A percentile compares a stretch with the other conserved stretches of the same genome.
phyloP scores from a whole-genome alignment of 2,329 filamentous ascomycete species.

The Fonsecaea monophora region DNA sequence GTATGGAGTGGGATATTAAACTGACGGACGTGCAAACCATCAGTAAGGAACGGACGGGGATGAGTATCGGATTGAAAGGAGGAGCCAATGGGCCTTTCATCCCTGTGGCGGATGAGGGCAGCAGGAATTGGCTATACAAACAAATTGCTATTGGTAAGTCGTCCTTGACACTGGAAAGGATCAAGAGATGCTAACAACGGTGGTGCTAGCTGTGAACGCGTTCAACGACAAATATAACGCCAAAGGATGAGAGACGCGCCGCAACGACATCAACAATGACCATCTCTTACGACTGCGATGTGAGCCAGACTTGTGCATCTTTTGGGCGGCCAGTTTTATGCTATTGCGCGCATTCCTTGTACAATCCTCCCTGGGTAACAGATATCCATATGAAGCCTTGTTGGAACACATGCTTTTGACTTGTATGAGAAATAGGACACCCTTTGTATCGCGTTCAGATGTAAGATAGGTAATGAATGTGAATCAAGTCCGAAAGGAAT shows the following conservation, averaged over 20 bases:
- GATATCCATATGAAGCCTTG: background rate
- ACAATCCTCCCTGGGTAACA: background rate
- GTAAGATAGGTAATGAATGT: slow-evolving; percentile 3
- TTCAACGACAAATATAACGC: slow-evolving; percentile 72
- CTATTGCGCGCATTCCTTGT: background rate
- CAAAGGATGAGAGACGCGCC: slow-evolving; percentile 52
- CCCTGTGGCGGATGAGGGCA: slow-evolving; percentile 86
- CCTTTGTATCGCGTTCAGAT: background rate
- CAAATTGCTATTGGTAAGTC: slow-evolving; percentile 66
- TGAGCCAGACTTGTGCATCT: background rate
- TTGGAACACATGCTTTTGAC: background rate
- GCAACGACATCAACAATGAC: background rate
- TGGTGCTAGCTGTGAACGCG: slow-evolving; percentile 63
- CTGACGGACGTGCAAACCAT: slow-evolving; percentile 97
- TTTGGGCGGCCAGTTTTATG: background rate
- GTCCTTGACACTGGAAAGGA: background rate
- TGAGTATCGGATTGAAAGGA: slow-evolving; percentile 86
- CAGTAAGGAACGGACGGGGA: slow-evolving; percentile 91
- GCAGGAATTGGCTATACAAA: slow-evolving; percentile 69
- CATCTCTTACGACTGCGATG: background rate
- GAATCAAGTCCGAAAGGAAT: background rate
- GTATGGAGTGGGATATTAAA: slow-evolving; percentile 93
- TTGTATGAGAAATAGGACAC: background rate
- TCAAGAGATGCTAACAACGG: slow-evolving; percentile 15
- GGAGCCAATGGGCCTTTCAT: slow-evolving; percentile 94